These are phyloP conservation scores for Saccharomycopsis selenospora DNA, from an alignment of 805 yeast species.

Conservation along the genomic window DNA sequence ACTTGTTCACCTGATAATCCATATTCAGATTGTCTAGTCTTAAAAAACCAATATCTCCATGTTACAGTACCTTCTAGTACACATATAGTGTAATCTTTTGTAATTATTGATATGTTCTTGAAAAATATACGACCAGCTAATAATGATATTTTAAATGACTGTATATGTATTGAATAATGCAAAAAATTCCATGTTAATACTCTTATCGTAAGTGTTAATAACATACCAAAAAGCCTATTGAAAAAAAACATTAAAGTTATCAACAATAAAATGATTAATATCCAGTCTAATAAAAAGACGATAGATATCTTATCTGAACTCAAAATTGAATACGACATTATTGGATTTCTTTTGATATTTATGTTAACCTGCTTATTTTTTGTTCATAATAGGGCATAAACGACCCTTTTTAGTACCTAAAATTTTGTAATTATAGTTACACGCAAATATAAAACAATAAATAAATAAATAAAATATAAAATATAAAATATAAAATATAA, in stretches of 20 bases:
- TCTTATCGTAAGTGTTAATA: constrained; percentile 44
- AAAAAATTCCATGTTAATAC: constrained; percentile 57
- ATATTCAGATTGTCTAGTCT: constrained; percentile 28
- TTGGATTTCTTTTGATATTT: too few species aligned
- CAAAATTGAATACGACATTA: not conserved
- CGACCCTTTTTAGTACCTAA: too few species aligned
- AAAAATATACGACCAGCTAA: constrained; percentile 79
- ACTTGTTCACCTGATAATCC: constrained; percentile 21
- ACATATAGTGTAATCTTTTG: constrained; percentile 66
- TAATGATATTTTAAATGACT: constrained; percentile 68
- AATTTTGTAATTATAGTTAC: too few species aligned
- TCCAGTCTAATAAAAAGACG: constrained; percentile 80
- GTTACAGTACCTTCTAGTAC: constrained; percentile 67
- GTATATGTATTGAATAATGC: constrained; percentile 54
- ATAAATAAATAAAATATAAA: too few species aligned
- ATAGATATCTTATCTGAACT: constrained; percentile 8
- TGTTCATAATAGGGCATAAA: too few species aligned
- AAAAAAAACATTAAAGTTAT: constrained; percentile 67
- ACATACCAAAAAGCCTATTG: constrained; percentile 60
- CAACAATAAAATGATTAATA: constrained; percentile 54
- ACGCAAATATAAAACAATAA: too few species aligned
- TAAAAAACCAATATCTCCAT: constrained; percentile 84
- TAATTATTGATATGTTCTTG: constrained; percentile 65
- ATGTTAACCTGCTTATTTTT: too few species aligned
- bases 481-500: too few species aligned